Base-by-base conservation (phyloP, 169 alveolate species). In the Theileria parva region DNA sequence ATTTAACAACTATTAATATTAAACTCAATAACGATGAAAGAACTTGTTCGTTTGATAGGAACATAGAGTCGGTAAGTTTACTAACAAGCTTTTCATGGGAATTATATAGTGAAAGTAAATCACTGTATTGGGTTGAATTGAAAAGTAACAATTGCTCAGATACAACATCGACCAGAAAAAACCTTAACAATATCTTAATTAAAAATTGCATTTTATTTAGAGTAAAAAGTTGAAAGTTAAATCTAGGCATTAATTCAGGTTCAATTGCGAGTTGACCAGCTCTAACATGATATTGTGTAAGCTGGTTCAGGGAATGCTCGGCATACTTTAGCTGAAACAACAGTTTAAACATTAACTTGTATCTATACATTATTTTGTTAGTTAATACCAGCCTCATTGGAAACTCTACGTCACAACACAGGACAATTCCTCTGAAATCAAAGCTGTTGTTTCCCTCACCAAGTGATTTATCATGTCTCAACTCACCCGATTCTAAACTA, bases 261-360 rank as follows among this genome's bases (percentile, higher is more conserved):
- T 71, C 73, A 39, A 89, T 51, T 23, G 88, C 80, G 28, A 89
- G 74, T 32, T 86, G 81, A 50, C 86, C 86, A 63, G 86, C 76
- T 67, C 79, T 86, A 88, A 89, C 83, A 63, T 86, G 92, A 66
- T 61, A 78, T 19, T 83, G 53, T 91, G 92, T 86, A 0, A 89
- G 86, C 32, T 73, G 77, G 21, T 89, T 34, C 23, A 89, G 81
- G 25, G 71, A 83, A 30, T 81, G 84, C 57, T 79, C 91, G 25
- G 88, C 75, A 53, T 86, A 86, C 73, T 89, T 89, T 53, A 88
- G 85, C 44, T 86, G 88, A 70, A 84, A 75, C 69, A 89, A 50
- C 57, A 86, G 51, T 48, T 85, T 60, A 44, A 89, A 89, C 25
- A 81, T 72, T 15, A 73, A 30, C 21, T 87, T 77, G 60, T 86